Evolutionary conservation across 306 rosid species (phyloP).

Genomic region (Lagenaria siceraria): DNA sequence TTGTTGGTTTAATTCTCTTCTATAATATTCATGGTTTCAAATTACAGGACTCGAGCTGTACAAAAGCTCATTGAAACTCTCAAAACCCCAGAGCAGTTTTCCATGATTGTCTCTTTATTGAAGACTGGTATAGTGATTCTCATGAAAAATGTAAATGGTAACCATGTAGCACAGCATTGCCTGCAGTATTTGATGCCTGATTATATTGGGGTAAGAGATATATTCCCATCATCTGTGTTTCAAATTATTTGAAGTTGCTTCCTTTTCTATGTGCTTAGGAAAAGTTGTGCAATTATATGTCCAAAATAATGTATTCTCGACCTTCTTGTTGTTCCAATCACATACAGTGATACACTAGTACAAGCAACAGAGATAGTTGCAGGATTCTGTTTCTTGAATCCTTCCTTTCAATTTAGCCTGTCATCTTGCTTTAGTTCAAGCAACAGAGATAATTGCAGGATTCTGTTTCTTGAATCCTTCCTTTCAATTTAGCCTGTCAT

Average conservation of each 20-base stretch:
- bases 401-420: neutral
- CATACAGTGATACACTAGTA: neutral
- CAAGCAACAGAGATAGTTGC: neutral
- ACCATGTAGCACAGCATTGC: slow-evolving; percentile 59
- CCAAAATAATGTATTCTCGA: neutral
- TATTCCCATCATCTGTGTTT: neutral
- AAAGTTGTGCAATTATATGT: neutral
- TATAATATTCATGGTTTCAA: slow-evolving; percentile 6
- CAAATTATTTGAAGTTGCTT: neutral
- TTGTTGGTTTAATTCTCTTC: neutral
- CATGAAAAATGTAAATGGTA: slow-evolving; percentile 52
- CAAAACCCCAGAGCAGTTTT: slow-evolving; percentile 36
- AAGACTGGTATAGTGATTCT: slow-evolving; percentile 53
- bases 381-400: neutral
- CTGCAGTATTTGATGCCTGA: slow-evolving; percentile 37
- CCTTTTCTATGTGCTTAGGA: neutral
- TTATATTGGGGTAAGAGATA: slow-evolving; percentile 33
- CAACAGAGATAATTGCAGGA: neutral
- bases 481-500: neutral
- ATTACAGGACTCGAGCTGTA: slow-evolving; percentile 53
- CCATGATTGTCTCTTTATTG: slow-evolving; percentile 38
- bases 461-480: neutral
- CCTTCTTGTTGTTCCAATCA: neutral
- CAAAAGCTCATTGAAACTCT: slow-evolving; percentile 63
- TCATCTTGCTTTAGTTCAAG: neutral